Evolutionary conservation across 1,284 basidiomycete genomes (phyloP).

Genomic region (Puccinia horiana): DNA sequence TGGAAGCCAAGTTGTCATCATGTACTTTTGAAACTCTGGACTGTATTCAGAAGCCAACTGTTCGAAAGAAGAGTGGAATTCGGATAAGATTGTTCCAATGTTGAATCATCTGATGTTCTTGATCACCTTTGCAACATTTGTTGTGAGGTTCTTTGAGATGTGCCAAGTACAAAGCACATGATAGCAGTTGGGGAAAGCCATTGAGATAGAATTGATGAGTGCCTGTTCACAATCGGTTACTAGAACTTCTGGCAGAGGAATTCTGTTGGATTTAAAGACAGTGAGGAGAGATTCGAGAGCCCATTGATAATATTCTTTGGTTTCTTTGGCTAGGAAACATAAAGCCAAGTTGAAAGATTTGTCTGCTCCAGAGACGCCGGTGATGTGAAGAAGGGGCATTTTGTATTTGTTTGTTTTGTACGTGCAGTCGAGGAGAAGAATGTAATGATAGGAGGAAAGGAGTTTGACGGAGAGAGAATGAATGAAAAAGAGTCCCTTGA

Average conservation of each 20-base stretch:
- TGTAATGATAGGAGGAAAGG: not conserved
- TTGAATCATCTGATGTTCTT: not conserved
- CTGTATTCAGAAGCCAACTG: not conserved
- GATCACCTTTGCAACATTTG: not conserved
- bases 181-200: not conserved
- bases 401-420: conserved; percentile 16
- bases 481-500: not conserved
- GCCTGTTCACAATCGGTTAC: not conserved
- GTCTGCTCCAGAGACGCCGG: not conserved
- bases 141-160: not conserved
- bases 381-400: not conserved
- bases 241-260: not conserved
- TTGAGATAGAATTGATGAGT: not conserved
- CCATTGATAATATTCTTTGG: not conserved
- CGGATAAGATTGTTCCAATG: not conserved
- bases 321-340: conserved; percentile 15
- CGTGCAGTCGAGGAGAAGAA: not conserved
- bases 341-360: not conserved
- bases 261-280: not conserved
- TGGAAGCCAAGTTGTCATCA: not conserved
- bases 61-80: not conserved
- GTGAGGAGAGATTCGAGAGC: not conserved
- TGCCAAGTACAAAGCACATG: conserved; percentile 9
- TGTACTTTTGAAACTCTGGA: not conserved
- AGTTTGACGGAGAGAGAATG: not conserved